phyloP scores from a whole-genome alignment of 768 basidiomycete genomes.

The Tremella fuciformis region DNA sequence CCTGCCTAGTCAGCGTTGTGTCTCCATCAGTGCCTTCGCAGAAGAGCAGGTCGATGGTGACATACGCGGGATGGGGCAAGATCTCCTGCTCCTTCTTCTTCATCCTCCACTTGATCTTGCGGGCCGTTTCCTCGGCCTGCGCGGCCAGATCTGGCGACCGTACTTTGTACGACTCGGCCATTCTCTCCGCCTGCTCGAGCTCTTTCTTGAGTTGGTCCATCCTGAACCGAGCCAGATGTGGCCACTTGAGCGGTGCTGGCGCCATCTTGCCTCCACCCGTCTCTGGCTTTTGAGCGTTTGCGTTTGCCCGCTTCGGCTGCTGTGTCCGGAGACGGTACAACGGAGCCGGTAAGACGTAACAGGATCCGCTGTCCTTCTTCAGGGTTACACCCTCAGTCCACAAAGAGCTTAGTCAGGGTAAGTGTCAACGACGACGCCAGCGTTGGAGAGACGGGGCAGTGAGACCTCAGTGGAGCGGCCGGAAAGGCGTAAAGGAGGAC shows the following conservation, averaged over 20 bases:
- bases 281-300: not conserved
- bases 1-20: conserved; percentile 12
- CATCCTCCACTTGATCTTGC: conserved; percentile 7
- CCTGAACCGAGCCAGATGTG: not conserved
- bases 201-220: conserved; percentile 11
- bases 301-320: not conserved
- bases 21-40: not conserved
- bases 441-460: too few species aligned
- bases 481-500: conserved; percentile 2
- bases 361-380: too few species aligned
- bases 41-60: conserved; percentile 2
- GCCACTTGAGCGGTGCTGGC: not conserved
- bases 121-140: conserved; percentile 24
- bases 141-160: conserved; percentile 8
- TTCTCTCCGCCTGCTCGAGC: conserved; percentile 16
- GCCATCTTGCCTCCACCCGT: too few species aligned
- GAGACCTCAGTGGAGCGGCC: not conserved
- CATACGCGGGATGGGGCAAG: conserved; percentile 41
- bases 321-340: not conserved
- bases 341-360: not conserved
- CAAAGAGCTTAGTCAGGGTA: too few species aligned
- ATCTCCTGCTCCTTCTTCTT: conserved; percentile 24
- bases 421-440: too few species aligned
- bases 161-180: conserved; percentile 18
- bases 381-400: too few species aligned